A percentile compares a stretch with the other conserved stretches of the same genome.
These are phyloP conservation scores for Brassica balearica DNA, from an alignment of 441 rosid genomes.

Conservation along the genomic window DNA sequence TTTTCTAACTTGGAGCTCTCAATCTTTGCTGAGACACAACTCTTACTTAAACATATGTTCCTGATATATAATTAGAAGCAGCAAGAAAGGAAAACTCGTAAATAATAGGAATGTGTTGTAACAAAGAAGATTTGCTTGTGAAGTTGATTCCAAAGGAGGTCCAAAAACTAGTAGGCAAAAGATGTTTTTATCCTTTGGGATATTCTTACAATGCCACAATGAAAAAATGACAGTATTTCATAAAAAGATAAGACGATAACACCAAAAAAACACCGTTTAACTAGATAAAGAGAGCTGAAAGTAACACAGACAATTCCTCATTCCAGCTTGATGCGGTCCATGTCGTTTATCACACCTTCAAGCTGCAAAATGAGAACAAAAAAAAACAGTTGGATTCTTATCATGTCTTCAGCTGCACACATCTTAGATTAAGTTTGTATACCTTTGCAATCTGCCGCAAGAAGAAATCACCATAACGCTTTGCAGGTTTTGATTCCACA, in stretches of 20 bases:
- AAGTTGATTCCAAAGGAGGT: background rate
- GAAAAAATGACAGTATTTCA: background rate
- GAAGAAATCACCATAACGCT: conserved; percentile 60
- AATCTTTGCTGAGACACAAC: background rate
- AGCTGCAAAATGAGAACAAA: conserved; percentile 52
- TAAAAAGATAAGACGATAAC: background rate
- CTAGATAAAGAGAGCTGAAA: conserved; percentile 6
- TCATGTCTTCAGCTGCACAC: background rate
- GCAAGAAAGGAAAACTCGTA: background rate
- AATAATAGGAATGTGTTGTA: background rate
- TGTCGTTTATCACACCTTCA: conserved; percentile 83
- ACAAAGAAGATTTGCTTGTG: background rate
- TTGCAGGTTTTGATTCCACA: conserved; percentile 74
- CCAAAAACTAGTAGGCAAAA: background rate
- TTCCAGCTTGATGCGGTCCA: conserved; percentile 82
- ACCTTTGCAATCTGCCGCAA: conserved; percentile 45
- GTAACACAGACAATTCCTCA: conserved; percentile 30
- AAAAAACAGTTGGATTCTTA: background rate
- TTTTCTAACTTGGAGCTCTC: background rate
- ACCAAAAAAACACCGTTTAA: conserved; percentile 5
- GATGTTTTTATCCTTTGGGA: background rate
- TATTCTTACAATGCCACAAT: background rate
- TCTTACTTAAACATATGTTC: background rate
- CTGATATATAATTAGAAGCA: background rate
- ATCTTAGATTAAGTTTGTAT: background rate